Evolutionary conservation across 2,329 filamentous ascomycete genomes (phyloP).

Genomic region (Ceratocystis alfenasii): DNA sequence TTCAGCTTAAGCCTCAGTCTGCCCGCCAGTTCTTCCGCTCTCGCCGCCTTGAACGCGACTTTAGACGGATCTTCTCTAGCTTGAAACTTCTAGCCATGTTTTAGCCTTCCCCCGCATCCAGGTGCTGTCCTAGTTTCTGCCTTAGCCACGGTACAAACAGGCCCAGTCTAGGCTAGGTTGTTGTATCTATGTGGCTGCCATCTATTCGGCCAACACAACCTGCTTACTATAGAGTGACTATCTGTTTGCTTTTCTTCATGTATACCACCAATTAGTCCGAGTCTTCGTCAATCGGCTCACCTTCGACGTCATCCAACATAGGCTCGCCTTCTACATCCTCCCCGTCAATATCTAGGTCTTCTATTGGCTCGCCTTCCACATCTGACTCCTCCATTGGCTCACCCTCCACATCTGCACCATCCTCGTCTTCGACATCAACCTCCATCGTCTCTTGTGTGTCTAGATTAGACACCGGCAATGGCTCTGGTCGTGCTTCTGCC

Average conservation of each 20-base stretch:
- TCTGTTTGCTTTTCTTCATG: neutral
- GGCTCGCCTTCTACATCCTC: constrained; percentile 39
- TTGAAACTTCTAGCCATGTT: constrained; percentile 1
- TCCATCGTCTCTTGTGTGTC: constrained; percentile 36
- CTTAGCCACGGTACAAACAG: neutral
- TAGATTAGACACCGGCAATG: constrained; percentile 22
- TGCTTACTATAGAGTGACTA: neutral
- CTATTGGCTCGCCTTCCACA: constrained; percentile 37
- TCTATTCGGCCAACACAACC: neutral
- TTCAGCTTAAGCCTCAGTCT: neutral
- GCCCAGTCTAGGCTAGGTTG: too few relatives aligned
- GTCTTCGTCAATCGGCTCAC: constrained; percentile 28
- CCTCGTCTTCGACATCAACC: constrained; percentile 28
- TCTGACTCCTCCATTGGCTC: constrained; percentile 38
- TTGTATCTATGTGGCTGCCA: too few relatives aligned
- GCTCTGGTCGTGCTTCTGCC: neutral
- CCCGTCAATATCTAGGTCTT: constrained; percentile 38
- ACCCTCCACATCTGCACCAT: constrained; percentile 40
- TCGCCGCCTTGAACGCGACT: neutral
- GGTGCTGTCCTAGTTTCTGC: neutral
- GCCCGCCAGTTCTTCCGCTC: constrained; percentile 1
- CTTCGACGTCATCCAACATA: constrained; percentile 34
- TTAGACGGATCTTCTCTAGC: constrained; percentile 5
- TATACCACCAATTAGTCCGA: neutral
- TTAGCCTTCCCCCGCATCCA: neutral